Conservation (phyloP, 495 filamentous ascomycete genomes). For the Penicillium ucsense region DNA sequence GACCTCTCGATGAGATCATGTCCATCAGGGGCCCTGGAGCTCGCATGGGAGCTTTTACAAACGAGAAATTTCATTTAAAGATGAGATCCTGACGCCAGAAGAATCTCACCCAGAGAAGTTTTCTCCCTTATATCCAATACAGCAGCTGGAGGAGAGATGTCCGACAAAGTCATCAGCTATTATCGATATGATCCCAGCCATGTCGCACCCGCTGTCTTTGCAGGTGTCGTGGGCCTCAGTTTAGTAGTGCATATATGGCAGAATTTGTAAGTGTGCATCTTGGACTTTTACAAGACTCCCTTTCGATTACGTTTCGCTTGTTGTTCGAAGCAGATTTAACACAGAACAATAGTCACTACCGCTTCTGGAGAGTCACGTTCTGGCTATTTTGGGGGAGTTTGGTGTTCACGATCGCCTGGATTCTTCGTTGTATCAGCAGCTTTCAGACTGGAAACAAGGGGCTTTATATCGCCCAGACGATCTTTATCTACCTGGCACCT, state of each 20-base stretch:
- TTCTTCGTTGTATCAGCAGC: slow-evolving; percentile 27
- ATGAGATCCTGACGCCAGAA: too few relatives aligned
- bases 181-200: slow-evolving; percentile 31
- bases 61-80: too few relatives aligned
- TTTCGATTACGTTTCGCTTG: too few relatives aligned
- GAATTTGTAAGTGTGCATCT: slow-evolving; percentile 20
- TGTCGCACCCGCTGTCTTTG: slow-evolving; percentile 30
- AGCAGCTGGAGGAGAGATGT: too few relatives aligned
- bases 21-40: too few relatives aligned
- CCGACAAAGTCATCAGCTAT: slow-evolving; percentile 4
- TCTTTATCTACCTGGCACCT: slow-evolving; percentile 44
- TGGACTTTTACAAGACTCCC: too few relatives aligned
- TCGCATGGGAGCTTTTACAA: too few relatives aligned
- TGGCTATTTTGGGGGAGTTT: slow-evolving; percentile 31
- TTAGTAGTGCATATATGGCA: slow-evolving; percentile 28
- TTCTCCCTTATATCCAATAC: too few relatives aligned
- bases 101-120: too few relatives aligned
- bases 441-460: slow-evolving; percentile 21
- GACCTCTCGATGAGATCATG: too few relatives aligned
- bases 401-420: slow-evolving; percentile 36
- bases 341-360: slow-evolving; percentile 18
- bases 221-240: slow-evolving; percentile 24
- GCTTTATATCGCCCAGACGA: slow-evolving; percentile 42
- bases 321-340: too few relatives aligned
- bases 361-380: slow-evolving; percentile 35